Evolutionary conservation across 345 rosid species (phyloP), one percentile per base, ranked within the genome.

Genomic region (Geranium brycei): DNA sequence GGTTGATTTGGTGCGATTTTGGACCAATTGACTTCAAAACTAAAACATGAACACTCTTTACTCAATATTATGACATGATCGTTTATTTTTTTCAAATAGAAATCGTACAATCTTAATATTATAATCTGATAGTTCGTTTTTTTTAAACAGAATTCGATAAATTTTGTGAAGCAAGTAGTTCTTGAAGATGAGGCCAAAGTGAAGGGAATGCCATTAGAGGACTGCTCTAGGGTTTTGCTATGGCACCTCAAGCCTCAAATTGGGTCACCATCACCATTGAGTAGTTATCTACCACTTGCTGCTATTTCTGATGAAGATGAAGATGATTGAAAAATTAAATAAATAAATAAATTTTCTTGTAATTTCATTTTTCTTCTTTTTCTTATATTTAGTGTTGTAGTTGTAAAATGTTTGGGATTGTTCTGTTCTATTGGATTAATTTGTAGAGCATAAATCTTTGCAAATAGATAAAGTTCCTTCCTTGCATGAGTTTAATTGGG

Each of bases 151-250:
- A 70, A 79, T 41, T 70, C 78, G 0, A 31, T 73, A 38, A 73
- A 79, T 63, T 73, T 76, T 19, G 76, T 79, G 57, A 76, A 76
- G 32, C 66, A 79, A 71, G 78, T 60, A 4, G 80, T 77, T 0
- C 68, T 74, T 51, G 80, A 79, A 38, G 80, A 76, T 17, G 83
- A 76, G 72, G 64, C 74, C 3, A 73, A 76, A 62, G 19, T 76
- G 1, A 76, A 72, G 66, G 77, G 79, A 31, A 70, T 78, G 30
- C 71, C 66, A 59, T 60, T 68, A 13, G 64, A 58, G 35, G 71
- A 73, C 11, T 79, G 83, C 64, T 76, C 76, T 10, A 76, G 66
- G 51, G 59, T 68, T 38, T 31, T 73, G 76, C 61, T 76, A 19
- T 79, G 83, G 83, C 83, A 68, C 38, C 76, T 76, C 62, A 59